A percentile compares a stretch with the other conserved stretches of the same genome.
phyloP scores from a whole-genome alignment of 1,139 yeast species.

The Chernovozyma sophiae-reginae region DNA sequence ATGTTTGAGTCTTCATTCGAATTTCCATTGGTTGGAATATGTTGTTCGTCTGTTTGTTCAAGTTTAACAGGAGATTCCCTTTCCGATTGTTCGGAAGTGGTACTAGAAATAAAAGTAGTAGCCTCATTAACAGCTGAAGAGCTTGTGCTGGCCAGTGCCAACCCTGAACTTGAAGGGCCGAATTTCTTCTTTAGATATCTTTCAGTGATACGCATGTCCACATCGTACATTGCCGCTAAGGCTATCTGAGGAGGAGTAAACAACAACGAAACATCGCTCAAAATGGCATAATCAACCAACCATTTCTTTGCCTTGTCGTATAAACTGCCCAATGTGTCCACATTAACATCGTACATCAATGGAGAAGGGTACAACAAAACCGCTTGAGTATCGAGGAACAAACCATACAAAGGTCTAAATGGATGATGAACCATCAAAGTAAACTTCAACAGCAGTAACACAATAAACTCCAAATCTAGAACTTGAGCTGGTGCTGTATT shows the following conservation, averaged over 20 bases:
- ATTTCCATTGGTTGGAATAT: no score
- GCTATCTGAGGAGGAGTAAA: constrained; percentile 96
- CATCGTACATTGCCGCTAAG: constrained; percentile 70
- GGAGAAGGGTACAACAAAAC: constrained; percentile 43
- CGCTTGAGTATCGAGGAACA: constrained; percentile 80
- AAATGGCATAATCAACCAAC: constrained; percentile 57
- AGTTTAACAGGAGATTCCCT: no score
- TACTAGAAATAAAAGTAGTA: no score
- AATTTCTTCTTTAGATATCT: constrained; percentile 63
- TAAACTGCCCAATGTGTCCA: constrained; percentile 46
- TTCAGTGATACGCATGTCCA: constrained; percentile 60
- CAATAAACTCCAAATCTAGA: constrained; percentile 70
- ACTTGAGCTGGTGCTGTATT: constrained; percentile 66
- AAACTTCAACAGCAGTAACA: constrained; percentile 71
- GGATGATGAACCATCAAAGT: constrained; percentile 87
- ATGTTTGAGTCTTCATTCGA: no score
- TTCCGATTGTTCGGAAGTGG: no score
- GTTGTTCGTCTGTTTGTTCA: no score
- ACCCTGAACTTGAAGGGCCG: no score
- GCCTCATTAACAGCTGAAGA: constrained; percentile 1
- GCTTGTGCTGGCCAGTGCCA: constrained; percentile 6
- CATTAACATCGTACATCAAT: constrained; percentile 32
- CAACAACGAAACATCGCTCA: constrained; percentile 71
- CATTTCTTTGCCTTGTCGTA: constrained; percentile 68
- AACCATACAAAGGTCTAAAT: constrained; percentile 82